Evolutionary conservation across 106 monocot species (phyloP), one percentile per base, ranked within the genome.

Genomic region (Xerophyta viscosa): DNA sequence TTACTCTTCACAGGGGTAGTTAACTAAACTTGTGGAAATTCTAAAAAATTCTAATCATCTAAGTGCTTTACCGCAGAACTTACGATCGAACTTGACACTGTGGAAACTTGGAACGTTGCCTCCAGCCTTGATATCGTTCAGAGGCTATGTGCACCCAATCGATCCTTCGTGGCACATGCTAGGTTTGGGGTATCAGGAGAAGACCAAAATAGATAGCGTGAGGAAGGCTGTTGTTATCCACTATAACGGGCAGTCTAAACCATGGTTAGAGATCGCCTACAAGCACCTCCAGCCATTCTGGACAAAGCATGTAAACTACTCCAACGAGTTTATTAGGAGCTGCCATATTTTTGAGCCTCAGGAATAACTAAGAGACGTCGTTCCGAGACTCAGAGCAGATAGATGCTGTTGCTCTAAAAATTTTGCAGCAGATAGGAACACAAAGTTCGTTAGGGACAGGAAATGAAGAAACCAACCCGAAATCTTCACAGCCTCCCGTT

Each of bases 21-120:
- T n/a, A n/a, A n/a, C n/a, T n/a, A n/a, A n/a, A n/a, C n/a, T n/a
- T n/a, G n/a, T n/a, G n/a, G n/a, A n/a, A n/a, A n/a, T n/a, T n/a
- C n/a, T n/a, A n/a, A n/a, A n/a, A n/a, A n/a, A 39, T 39, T 39
- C 6, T 39, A 39, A 39, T 39, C 39, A 39, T 39, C 39, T 12
- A 29, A 8, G 27, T 31, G 20, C 47, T 56, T 61, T 37, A 14
- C 12, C 66, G 76, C 77, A 93, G 92, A 93, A 93, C 70, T 57
- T 93, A 29, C 83, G 68, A 43, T 87, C 83, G 14, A 82, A 79
- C 56, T 61, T 93, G 50, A 83, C 77, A 4, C 41, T 87, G 41
- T 93, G 92, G 92, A 93, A 80, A 66, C 77, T 93, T 36, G 92
- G 92, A 21, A 93, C 87, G 2, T 60, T 93, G 48, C 92, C 92